Base-by-base conservation (phyloP, 2,329 filamentous ascomycete genomes). In the Fusarium lateritium region DNA sequence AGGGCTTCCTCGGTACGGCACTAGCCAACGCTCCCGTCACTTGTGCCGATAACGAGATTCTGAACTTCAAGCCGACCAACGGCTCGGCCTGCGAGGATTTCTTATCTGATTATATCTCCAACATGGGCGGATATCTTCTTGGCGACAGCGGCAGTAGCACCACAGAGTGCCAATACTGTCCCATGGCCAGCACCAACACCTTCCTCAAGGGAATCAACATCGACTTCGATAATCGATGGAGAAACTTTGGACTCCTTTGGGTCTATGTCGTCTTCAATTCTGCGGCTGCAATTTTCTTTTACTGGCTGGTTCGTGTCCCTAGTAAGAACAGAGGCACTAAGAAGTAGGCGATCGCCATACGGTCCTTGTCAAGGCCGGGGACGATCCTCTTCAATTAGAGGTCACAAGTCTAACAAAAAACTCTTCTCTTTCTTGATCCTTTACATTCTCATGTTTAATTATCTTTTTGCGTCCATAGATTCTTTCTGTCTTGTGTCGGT, bases 1-100 rank as follows among this genome's bases (percentile, higher is more conserved):
- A 86, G 38, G 89, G 88, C 2, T 86, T 94, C 77, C 78, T 93
- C 2, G 84, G 88, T 0, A 86, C 86, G 1, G 88, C 86, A 0
- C 79, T 95, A 9, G 89, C 89, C 4, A 87, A 89, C 62, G 86
- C 86, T 0, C 46, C 74, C 0, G 60, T 63, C 0, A 49, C 58
- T 8, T 63, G 60, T 2, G 50, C 60, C 3, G 31, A 31, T 3
- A 63, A 56, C 2, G 60, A 63, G n/a, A 44, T 63, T 1, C 1
- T 63, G 38, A 17, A 49, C 24, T 63, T 63, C 15, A 57, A 28
- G 5, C 60, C 60, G 2, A 19, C 43, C 0, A 63, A 63, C 3
- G 60, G 60, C 3, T 57, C 60, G 0, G 45, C 19, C 5, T 63
- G 60, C 1, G 33, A 6, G 5, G 43, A 63, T 2, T 63, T 63